A percentile compares a stretch with the other conserved stretches of the same genome.
These are phyloP conservation scores for Boletus mariae DNA, from an alignment of 1,284 basidiomycete species.

Conservation along the genomic window DNA sequence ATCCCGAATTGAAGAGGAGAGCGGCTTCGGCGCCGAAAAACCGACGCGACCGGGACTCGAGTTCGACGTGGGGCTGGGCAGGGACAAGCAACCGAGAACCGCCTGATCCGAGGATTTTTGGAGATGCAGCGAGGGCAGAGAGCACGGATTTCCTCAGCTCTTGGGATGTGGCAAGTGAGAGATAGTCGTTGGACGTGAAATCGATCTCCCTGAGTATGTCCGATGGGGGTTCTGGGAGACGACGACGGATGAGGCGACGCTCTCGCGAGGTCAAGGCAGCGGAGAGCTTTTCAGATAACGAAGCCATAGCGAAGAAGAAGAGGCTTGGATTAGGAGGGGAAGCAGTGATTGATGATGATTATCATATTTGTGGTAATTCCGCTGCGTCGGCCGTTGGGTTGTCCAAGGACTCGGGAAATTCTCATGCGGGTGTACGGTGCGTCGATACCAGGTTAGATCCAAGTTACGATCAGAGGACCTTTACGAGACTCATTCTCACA, in stretches of 20 bases:
- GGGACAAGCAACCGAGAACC: slow-evolving; percentile 91
- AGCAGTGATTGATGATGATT: too few species aligned
- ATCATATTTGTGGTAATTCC: not conserved
- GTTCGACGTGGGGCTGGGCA: slow-evolving; percentile 57
- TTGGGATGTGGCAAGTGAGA: slow-evolving; percentile 72
- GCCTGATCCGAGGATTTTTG: slow-evolving; percentile 80
- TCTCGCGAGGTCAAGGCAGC: slow-evolving; percentile 61
- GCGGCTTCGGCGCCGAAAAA: slow-evolving; percentile 70
- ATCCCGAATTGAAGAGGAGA: slow-evolving; percentile 92
- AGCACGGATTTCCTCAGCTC: slow-evolving; percentile 59
- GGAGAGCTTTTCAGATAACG: slow-evolving; percentile 39
- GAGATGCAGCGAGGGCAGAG: slow-evolving; percentile 44
- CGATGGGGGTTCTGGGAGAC: slow-evolving; percentile 42
- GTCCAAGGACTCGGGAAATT: not conserved
- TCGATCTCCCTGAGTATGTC: slow-evolving; percentile 45
- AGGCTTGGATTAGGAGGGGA: not conserved
- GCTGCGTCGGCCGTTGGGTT: not conserved
- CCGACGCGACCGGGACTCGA: slow-evolving; percentile 63
- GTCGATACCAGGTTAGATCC: too few species aligned
- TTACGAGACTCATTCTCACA: too few species aligned
- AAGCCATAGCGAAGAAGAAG: slow-evolving; percentile 20
- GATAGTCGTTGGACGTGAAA: slow-evolving; percentile 92
- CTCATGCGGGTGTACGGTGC: not conserved
- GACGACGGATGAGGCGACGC: slow-evolving; percentile 56
- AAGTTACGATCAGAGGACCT: too few species aligned